phyloP scores from a whole-genome alignment of 2,329 filamentous ascomycete genomes.

The Ophiostoma pallidulum region DNA sequence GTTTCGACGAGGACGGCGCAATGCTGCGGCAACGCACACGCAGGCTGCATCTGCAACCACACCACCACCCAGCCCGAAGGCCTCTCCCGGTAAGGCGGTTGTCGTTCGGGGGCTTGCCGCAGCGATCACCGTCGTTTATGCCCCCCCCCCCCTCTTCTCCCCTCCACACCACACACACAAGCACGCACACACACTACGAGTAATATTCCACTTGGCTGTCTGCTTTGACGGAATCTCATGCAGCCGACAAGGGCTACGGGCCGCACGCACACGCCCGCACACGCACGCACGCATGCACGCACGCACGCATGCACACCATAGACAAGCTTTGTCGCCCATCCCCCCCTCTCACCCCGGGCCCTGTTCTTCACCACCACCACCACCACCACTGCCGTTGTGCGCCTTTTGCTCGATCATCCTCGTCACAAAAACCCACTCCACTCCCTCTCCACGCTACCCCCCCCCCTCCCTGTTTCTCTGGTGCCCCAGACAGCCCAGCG shows the following conservation, averaged over 20 bases:
- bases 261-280: background rate
- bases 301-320: background rate
- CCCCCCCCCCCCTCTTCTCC: background rate
- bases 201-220: too few species aligned
- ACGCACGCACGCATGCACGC: background rate
- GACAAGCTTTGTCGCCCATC: conserved; percentile 4
- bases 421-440: too few species aligned
- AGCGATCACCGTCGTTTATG: background rate
- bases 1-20: too few species aligned
- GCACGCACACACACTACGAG: background rate
- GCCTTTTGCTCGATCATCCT: too few species aligned
- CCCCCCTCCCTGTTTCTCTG: conserved; percentile 2
- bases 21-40: too few species aligned
- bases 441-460: background rate
- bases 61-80: background rate
- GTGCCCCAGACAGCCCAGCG: background rate
- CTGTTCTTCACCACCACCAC: background rate
- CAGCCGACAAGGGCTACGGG: background rate
- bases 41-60: too few species aligned
- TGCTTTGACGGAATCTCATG: background rate
- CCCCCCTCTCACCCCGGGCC: background rate
- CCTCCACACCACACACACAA: conserved; percentile 3
- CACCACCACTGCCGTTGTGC: background rate
- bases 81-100: background rate
- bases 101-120: conserved; percentile 8